A percentile compares a stretch with the other conserved stretches of the same genome.
These are phyloP conservation scores for Cubamyces sp. DNA, from an alignment of 768 basidiomycete species.

Conservation along the genomic window DNA sequence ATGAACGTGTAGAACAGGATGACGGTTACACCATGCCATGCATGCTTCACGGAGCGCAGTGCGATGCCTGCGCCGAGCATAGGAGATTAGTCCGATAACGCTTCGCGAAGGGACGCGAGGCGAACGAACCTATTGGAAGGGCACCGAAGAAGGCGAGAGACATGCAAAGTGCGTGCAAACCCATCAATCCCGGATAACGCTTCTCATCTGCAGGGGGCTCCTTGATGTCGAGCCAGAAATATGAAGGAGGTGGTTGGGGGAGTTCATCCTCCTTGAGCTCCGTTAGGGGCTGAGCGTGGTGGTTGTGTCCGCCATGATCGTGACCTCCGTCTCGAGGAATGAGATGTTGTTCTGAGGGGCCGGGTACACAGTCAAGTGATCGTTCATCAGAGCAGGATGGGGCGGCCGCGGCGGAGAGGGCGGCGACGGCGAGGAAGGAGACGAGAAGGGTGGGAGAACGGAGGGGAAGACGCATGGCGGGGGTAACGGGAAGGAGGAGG, in stretches of 20 bases:
- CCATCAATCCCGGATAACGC: conserved; percentile 72
- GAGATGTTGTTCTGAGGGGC: conserved; percentile 17
- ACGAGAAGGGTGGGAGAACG: conserved; percentile 33
- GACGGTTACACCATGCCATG: conserved; percentile 61
- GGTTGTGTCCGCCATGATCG: conserved; percentile 46
- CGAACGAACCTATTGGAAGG: conserved; percentile 73
- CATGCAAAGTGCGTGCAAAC: conserved; percentile 75
- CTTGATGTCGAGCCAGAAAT: conserved; percentile 80
- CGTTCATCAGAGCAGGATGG: conserved; percentile 3
- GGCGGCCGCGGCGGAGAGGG: conserved; percentile 15
- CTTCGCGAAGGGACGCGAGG: background rate
- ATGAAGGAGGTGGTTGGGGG: conserved; percentile 76
- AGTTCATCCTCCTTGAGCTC: conserved; percentile 81
- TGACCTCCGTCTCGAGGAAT: conserved; percentile 38
- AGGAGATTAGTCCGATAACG: conserved; percentile 12
- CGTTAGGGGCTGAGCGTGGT: conserved; percentile 53
- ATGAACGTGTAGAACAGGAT: conserved; percentile 64
- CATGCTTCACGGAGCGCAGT: conserved; percentile 76
- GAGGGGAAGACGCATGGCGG: conserved; percentile 35
- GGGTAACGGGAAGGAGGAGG: conserved; percentile 30
- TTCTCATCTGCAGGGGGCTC: conserved; percentile 45
- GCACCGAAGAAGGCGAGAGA: conserved; percentile 79
- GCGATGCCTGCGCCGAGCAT: conserved; percentile 63
- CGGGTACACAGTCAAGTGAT: conserved; percentile 17
- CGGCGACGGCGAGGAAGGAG: conserved; percentile 27